These are phyloP conservation scores for Ajuga chamaepitys DNA, from an alignment of 257 asterid genomes.

Conservation along the genomic window DNA sequence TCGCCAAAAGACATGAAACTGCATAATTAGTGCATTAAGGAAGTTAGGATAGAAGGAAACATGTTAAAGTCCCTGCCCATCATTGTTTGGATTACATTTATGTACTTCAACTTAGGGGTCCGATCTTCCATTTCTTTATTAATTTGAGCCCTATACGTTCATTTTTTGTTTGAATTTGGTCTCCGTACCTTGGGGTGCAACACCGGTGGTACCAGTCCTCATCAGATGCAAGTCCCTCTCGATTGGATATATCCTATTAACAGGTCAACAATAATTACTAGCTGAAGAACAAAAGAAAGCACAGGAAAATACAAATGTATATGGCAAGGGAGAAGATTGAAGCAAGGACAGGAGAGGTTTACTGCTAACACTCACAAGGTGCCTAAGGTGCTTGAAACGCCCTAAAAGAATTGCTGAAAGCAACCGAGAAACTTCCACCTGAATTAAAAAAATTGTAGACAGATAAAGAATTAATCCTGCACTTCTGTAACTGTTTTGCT, in stretches of 20 bases:
- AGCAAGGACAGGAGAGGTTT: background rate
- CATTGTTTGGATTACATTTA: too few relatives aligned
- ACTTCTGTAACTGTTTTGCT: background rate
- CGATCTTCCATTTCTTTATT: too few relatives aligned
- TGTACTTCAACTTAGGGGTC: too few relatives aligned
- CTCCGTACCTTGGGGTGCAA: slow-evolving; percentile 37
- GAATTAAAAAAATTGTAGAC: slow-evolving; percentile 21
- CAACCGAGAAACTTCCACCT: slow-evolving; percentile 75
- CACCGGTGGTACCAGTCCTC: slow-evolving; percentile 56
- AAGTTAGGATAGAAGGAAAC: slow-evolving; percentile 5
- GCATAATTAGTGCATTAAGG: slow-evolving; percentile 18
- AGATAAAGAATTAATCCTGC: slow-evolving; percentile 2
- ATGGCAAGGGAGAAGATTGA: background rate
- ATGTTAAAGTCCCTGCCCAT: background rate
- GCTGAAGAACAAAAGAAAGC: background rate
- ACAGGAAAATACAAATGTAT: background rate
- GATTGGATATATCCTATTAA: slow-evolving; percentile 68
- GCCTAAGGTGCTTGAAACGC: slow-evolving; percentile 54
- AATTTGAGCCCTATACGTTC: too few relatives aligned
- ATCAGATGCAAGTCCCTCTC: slow-evolving; percentile 73
- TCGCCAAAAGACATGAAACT: slow-evolving; percentile 53
- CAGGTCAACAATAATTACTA: slow-evolving; percentile 10
- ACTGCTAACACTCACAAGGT: slow-evolving; percentile 52
- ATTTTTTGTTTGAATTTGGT: too few relatives aligned
- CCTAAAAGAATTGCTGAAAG: slow-evolving; percentile 61